These are phyloP conservation scores for Aspergillus affinis DNA, from an alignment of 495 filamentous ascomycete species.

Conservation along the genomic window DNA sequence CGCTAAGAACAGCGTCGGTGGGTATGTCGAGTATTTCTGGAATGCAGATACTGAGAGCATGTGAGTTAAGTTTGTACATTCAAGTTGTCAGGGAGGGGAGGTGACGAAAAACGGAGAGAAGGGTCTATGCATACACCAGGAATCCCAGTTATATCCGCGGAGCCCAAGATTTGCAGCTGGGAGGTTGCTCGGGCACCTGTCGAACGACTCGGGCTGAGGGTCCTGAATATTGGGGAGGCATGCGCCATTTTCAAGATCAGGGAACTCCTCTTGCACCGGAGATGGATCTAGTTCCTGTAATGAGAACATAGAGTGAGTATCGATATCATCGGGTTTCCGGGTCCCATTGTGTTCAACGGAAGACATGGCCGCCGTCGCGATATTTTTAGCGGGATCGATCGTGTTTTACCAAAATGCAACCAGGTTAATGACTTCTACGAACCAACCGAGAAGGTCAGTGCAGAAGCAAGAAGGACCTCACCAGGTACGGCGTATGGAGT, in stretches of 20 bases:
- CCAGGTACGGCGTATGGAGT: no score
- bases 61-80: not conserved
- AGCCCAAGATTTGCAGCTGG: conserved; percentile 47
- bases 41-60: conserved; percentile 64
- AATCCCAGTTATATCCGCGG: conserved; percentile 58
- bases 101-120: not conserved
- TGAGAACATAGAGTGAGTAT: conserved; percentile 54
- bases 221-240: conserved; percentile 49
- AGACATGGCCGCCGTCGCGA: conserved; percentile 10
- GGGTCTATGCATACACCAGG: conserved; percentile 52
- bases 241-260: conserved; percentile 52
- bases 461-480: no score
- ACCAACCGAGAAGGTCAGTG: no score
- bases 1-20: conserved; percentile 73
- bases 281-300: conserved; percentile 79
- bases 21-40: conserved; percentile 86
- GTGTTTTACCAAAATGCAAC: no score
- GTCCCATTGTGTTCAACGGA: conserved; percentile 5
- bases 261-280: conserved; percentile 66
- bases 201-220: conserved; percentile 15
- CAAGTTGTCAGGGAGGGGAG: conserved; percentile 6
- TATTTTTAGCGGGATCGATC: no score
- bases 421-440: no score
- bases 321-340: conserved; percentile 30
- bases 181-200: conserved; percentile 2